Evolutionary conservation across 768 basidiomycete species (phyloP), one percentile per base, ranked within the genome.

Genomic region (Botryobasidium botryosum): DNA sequence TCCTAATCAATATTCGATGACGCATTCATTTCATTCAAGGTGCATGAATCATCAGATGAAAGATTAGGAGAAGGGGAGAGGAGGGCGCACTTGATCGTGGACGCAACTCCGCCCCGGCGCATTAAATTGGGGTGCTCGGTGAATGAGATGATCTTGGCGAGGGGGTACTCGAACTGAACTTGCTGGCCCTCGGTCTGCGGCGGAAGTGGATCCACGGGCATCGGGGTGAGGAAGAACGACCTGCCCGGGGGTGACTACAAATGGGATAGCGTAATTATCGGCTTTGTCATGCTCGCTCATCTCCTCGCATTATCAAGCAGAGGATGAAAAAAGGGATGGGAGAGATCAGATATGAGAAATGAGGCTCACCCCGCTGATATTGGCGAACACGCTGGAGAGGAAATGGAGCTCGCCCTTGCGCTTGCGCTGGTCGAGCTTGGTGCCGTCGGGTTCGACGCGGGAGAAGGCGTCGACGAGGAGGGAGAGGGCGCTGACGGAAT

Each of bases 381-480:
- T 97, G 8, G 90, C 88, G 56, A 96, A 94, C 10, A 96, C 92
- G 51, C 79, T 85, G 1, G 91, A 77, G 18, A 97, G 65, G 61
- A 97, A 97, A 62, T 97, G 82, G 15, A 92, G 68, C 37, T 79
- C 68, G 39, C 77, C 86, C 62, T 88, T 90, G 36, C 64, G 43
- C 45, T 48, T n/a, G 40, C 36, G n/a, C 38, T n/a, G n/a, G 21
- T 74, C 69, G 15, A 61, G 60, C 13, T 65, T 64, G 8, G 73
- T 70, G 13, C 68, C 68, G 20, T 72, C 63, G 23, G 62, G 65
- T 5, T 77, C 79, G 1, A 77, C 82, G 53, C 83, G 75, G 17
- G 79, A 71, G 55, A 94, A 96, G 0, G 90, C 86, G 50, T 96
- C 85, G 5, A 94, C 58, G n/a, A 97, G 72, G 2, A 94, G 64